Percentiles rank a stretch among this genome's conserved stretches.
Conservation (phyloP, 129 eudicot species). For the Pittosporum tobira region DNA sequence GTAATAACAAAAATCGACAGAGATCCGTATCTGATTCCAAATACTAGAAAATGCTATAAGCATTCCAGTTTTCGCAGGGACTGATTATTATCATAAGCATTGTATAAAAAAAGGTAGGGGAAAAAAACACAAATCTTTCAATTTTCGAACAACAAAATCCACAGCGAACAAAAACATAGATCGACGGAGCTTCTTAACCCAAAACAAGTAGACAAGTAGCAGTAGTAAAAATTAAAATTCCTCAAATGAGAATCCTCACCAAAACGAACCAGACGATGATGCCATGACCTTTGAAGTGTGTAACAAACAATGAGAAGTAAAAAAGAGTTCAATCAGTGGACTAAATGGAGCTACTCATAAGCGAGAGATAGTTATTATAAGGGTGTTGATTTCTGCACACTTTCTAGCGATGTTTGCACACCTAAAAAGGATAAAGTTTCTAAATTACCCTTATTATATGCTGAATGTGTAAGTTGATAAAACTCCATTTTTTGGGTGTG, state of each 20-base stretch:
- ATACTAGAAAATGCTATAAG: too few relatives aligned
- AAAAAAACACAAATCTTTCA: slow-evolving; percentile 5
- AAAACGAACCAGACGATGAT: slow-evolving; percentile 42
- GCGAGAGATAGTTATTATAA: background rate
- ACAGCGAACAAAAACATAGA: slow-evolving; percentile 7
- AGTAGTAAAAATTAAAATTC: slow-evolving; percentile 18
- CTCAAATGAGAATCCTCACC: slow-evolving; percentile 81
- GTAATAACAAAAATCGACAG: slow-evolving; percentile 29
- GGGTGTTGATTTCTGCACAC: too few relatives aligned
- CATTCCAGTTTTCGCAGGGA: too few relatives aligned
- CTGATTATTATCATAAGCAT: too few relatives aligned
- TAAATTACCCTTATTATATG: too few relatives aligned
- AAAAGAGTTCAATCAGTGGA: slow-evolving; percentile 19
- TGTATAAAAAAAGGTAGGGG: too few relatives aligned
- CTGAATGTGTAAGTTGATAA: too few relatives aligned
- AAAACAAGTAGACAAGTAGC: too few relatives aligned
- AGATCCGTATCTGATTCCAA: too few relatives aligned
- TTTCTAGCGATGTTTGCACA: too few relatives aligned
- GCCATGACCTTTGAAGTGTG: slow-evolving; percentile 40
- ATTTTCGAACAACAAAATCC: slow-evolving; percentile 2
- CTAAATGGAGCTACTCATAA: background rate
- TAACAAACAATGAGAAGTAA: background rate
- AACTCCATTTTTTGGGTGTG: too few relatives aligned
- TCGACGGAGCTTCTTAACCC: slow-evolving; percentile 6
- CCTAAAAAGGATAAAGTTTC: too few relatives aligned